Evolutionary conservation across 176 grass and related monocot genomes (phyloP), one percentile per base, ranked within the genome.

Genomic region (Ampelocalamus luodianensis): DNA sequence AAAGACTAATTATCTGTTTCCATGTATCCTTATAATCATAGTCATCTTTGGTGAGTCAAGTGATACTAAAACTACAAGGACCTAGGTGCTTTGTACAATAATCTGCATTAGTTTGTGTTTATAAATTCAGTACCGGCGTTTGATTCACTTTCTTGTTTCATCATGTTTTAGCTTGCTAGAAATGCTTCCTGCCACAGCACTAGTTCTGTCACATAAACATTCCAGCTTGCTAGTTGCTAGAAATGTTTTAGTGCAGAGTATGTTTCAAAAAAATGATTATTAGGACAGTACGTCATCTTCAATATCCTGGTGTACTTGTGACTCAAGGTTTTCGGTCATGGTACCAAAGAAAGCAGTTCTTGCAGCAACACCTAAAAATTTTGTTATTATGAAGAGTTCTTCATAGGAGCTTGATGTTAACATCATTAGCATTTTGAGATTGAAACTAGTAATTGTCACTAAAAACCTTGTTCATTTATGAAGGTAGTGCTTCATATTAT

Each of bases 181-280:
- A 61, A 77, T 88, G 72, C 39, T 71, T 70, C 10, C 8, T 63
- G 49, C 56, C 39, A 72, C 10, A 78, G 36, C 45, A 37, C 2
- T 26, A 59, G 13, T 22, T 12, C 9, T 27, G 16, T 59, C 38
- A 17, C 9, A 58, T 10, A 82, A 26, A 42, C 14, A 58, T 81
- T 69, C 49, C 22, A 43, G 34, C 37, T 82, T 45, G 44, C 37
- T 38, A 38, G 37, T 38, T 38, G 37, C 44, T 45, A 45, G 10
- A 45, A 45, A 45, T 12, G 44, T 12, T 45, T 45, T 45, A 45
- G 44, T 45, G 10, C 22, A 22, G n/a, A 16, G 59, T 74, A 49
- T 83, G 54, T 63, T 82, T 44, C 10, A n/a, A 9, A 29, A 14
- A 82, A 55, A 67, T 36, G 3, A 53, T 43, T 32, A 51, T 71